Conservation (phyloP, 2,329 filamentous ascomycete species). For the Fusarium zealandicum region DNA sequence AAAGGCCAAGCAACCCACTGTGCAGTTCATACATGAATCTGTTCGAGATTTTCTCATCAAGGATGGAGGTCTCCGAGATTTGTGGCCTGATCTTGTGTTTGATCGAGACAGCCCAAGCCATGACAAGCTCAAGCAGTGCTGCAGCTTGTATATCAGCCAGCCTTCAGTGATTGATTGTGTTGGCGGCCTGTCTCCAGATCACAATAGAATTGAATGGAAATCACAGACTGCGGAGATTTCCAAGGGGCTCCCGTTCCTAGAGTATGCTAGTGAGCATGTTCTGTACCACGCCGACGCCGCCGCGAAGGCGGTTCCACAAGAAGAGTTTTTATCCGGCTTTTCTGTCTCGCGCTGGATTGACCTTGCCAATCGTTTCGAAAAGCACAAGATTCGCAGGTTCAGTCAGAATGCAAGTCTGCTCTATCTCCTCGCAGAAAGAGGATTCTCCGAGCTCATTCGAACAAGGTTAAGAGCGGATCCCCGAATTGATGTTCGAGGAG, state of each 20-base stretch:
- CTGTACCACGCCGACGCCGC: slow-evolving; percentile 20
- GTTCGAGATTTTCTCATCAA: slow-evolving; percentile 56
- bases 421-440: slow-evolving; percentile 26
- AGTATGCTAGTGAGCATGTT: slow-evolving; percentile 17
- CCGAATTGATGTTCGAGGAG: not conserved
- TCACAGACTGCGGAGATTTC: not conserved
- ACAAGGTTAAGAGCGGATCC: fast-evolving
- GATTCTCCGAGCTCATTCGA: not conserved
- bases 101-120: slow-evolving; percentile 11
- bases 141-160: slow-evolving; percentile 6
- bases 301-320: fast-evolving
- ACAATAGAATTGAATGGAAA: not conserved
- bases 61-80: slow-evolving; percentile 39
- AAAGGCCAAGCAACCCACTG: slow-evolving; percentile 38
- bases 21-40: slow-evolving; percentile 64
- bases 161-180: not conserved
- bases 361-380: not conserved
- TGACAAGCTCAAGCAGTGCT: slow-evolving; percentile 8
- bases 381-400: not conserved
- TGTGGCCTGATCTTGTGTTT: slow-evolving; percentile 20
- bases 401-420: not conserved
- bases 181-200: not conserved
- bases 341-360: fast-evolving
- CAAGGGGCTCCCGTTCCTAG: slow-evolving; percentile 14
- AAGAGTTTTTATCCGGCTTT: not conserved